Percentiles rank a stretch among this genome's conserved stretches.
phyloP scores from a whole-genome alignment of 768 basidiomycete species.

The Inosperma sp. region DNA sequence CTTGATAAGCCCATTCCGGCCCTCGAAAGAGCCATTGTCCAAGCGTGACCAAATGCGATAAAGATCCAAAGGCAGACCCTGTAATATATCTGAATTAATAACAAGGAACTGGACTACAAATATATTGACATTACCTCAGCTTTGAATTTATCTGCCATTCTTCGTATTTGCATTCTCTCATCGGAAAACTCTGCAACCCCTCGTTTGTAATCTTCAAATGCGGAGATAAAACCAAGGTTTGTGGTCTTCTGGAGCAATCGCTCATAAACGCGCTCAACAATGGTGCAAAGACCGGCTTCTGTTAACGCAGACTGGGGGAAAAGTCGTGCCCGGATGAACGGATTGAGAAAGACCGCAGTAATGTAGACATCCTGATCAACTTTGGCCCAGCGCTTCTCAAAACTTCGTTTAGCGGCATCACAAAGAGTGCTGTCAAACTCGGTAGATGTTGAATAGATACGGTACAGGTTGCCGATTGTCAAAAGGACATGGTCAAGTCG shows the following conservation, averaged over 20 bases:
- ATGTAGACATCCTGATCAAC: slow-evolving; percentile 15
- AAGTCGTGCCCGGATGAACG: neutral
- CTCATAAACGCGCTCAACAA: neutral
- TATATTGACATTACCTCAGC: neutral
- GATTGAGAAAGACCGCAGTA: slow-evolving; percentile 13
- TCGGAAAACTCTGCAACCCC: neutral
- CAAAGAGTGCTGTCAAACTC: neutral
- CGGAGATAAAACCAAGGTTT: neutral
- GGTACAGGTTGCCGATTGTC: slow-evolving; percentile 11
- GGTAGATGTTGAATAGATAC: slow-evolving; percentile 1
- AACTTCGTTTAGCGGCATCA: slow-evolving; percentile 6
- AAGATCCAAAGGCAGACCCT: slow-evolving; percentile 14
- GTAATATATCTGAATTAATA: too few relatives aligned
- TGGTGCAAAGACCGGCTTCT: neutral
- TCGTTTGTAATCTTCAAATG: neutral
- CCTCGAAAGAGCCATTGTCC: slow-evolving; percentile 7
- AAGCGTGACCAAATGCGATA: slow-evolving; percentile 16
- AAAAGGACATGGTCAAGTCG: slow-evolving; percentile 30
- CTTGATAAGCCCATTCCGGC: slow-evolving; percentile 19
- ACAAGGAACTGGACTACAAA: neutral
- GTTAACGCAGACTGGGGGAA: neutral
- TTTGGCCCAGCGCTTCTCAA: slow-evolving; percentile 14
- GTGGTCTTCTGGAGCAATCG: neutral
- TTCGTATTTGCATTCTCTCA: neutral
- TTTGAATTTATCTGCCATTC: neutral